Percentiles rank a stretch among this genome's conserved stretches.
Evolutionary conservation across 2,329 filamentous ascomycete genomes (phyloP).

Genomic region (Penicillium vulpinum): DNA sequence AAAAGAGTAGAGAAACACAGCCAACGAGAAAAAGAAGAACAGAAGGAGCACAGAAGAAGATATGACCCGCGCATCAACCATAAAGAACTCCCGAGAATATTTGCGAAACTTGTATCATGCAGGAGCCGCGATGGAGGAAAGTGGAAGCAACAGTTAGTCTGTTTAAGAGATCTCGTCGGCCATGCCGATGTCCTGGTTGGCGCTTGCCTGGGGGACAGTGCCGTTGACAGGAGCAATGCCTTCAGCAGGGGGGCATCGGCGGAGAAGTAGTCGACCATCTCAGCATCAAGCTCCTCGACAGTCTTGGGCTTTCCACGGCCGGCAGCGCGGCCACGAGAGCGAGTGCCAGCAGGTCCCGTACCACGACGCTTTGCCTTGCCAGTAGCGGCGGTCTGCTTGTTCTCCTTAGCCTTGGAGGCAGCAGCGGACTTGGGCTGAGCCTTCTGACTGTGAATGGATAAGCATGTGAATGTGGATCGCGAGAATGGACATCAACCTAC

Average conservation of each 20-base stretch:
- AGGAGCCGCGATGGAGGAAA: constrained; percentile 4
- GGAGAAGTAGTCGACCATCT: constrained; percentile 94
- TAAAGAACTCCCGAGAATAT: constrained; percentile 13
- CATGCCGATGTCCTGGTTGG: constrained; percentile 55
- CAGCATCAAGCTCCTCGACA: constrained; percentile 89
- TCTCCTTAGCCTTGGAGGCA: constrained; percentile 62
- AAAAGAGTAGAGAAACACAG: constrained; percentile 14
- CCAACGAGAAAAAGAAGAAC: constrained; percentile 10
- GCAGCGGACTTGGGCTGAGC: constrained; percentile 80
- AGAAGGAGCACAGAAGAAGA: constrained; percentile 21
- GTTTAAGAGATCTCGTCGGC: constrained; percentile 56
- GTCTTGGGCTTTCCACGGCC: constrained; percentile 80
- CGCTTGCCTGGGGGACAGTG: constrained; percentile 51
- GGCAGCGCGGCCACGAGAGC: constrained; percentile 59
- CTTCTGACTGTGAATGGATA: constrained; percentile 55
- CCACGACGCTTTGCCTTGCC: constrained; percentile 26
- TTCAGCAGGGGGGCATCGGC: constrained; percentile 45
- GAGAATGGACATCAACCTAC: constrained; percentile 47
- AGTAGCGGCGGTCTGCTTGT: constrained; percentile 5
- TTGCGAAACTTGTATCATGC: constrained; percentile 5
- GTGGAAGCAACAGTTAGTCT: background rate
- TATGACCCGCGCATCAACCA: constrained; percentile 29
- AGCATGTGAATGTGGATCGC: constrained; percentile 15
- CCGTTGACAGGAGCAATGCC: constrained; percentile 48
- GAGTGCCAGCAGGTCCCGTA: constrained; percentile 51